Percentiles rank a stretch among this genome's conserved stretches.
These are phyloP conservation scores for Fusarium sulawesiense DNA, from an alignment of 2,329 filamentous ascomycete genomes.

Conservation along the genomic window DNA sequence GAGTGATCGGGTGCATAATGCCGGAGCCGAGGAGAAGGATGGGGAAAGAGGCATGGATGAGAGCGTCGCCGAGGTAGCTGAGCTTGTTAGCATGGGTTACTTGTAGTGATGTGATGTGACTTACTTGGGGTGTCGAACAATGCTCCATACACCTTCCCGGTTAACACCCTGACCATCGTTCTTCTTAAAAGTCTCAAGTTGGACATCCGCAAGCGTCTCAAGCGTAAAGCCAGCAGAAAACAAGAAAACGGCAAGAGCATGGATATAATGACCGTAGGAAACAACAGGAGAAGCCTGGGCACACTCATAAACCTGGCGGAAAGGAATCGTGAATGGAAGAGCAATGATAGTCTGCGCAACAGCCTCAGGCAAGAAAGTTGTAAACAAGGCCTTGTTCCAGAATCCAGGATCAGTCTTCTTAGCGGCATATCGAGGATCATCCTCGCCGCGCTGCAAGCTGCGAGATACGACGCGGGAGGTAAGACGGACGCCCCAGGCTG, in stretches of 20 bases:
- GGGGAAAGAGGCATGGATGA: conserved; percentile 16
- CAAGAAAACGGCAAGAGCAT: background rate
- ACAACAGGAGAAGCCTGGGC: conserved; percentile 7
- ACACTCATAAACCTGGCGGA: conserved; percentile 2
- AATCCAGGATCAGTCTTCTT: conserved; percentile 5
- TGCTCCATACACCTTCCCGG: conserved; percentile 17
- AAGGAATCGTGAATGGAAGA: conserved; percentile 18
- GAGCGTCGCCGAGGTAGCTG: conserved; percentile 16
- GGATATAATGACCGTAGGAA: background rate
- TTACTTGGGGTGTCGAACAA: conserved; percentile 30
- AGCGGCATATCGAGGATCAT: conserved; percentile 9
- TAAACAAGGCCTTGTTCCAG: conserved; percentile 13
- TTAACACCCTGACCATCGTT: background rate
- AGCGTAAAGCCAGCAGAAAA: conserved; percentile 10
- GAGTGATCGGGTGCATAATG: conserved; percentile 3
- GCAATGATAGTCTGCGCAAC: conserved; percentile 18
- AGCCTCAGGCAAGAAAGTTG: conserved; percentile 13
- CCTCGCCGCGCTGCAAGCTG: conserved; percentile 10
- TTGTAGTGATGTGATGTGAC: rapidly evolving
- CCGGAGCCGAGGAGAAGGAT: conserved; percentile 9
- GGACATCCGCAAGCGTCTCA: conserved; percentile 5
- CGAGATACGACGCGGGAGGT: background rate
- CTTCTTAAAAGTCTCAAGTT: conserved; percentile 23
- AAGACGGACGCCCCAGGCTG: conserved; percentile 14
- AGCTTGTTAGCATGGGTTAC: rapidly evolving